Base-by-base conservation (phyloP, 495 filamentous ascomycete species). In the Cercophora sp. region DNA sequence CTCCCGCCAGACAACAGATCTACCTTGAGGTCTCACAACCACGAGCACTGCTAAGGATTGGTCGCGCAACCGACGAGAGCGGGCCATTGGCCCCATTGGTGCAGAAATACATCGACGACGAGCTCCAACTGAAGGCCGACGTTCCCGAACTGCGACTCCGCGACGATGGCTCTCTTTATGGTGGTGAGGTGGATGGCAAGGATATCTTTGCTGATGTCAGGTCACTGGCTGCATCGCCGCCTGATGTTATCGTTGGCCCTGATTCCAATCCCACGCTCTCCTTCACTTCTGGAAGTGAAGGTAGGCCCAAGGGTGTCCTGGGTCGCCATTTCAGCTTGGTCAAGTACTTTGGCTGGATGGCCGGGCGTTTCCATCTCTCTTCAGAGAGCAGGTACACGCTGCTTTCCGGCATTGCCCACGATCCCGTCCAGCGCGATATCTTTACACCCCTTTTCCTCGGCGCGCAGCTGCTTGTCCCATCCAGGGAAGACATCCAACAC, bases 261-360 rank as follows among this genome's bases (percentile, higher is more conserved):
- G 92, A 98, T 64, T 89, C 86, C 8, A 86, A 75, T 3, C 89
- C 89, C 8, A 96, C 89, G 0, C 70, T 96, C 8, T 79, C 73
- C 20, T 96, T 96, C 67, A 96, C 91, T 6, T 88, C 83, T 10
- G 91, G 92, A 2, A 87, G 82, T 3, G 90, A 96, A 72, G 90
- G 89, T 2, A 8, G 89, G 85, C 65, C 65, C 19, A 68, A 68
- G 74, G 91, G 93, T 55, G 91, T 96, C 9, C 79, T 80, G 40
- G 92, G 93, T 1, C 82, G 92, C 15, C 93, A 98, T 72, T 98
- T 85, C 71, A 87, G 82, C 41, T 68, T 96, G 48, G 81, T 90
- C 0, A 87, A 89, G 59, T 98, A 96, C 68, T 91, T 89, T 62
- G 79, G 81, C 13, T 98, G 91, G 92, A 98, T 98, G 93, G 79